These are phyloP conservation scores for Chenopodium quinoa DNA, from an alignment of 148 eudicot species.

Conservation along the genomic window DNA sequence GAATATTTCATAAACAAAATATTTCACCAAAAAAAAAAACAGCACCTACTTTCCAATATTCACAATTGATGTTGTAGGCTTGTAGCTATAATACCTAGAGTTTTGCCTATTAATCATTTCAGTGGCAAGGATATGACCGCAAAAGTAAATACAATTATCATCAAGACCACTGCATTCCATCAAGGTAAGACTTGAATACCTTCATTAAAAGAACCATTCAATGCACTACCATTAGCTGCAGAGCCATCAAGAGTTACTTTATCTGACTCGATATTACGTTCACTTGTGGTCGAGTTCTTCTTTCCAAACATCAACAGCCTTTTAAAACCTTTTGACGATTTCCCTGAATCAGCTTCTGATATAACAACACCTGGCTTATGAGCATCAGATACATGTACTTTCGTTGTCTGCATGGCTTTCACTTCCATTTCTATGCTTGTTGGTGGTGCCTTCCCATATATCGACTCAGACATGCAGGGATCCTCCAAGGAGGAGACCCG, in stretches of 20 bases:
- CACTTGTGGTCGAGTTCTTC: constrained; percentile 58
- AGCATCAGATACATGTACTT: constrained; percentile 42
- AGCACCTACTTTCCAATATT: neutral
- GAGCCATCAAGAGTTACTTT: constrained; percentile 39
- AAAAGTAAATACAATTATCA: neutral
- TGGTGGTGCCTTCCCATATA: constrained; percentile 56
- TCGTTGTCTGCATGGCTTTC: constrained; percentile 31
- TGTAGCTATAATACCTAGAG: neutral
- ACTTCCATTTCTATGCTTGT: constrained; percentile 27
- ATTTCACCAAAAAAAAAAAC: too few relatives aligned
- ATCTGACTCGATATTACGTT: constrained; percentile 48
- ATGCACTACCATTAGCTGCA: constrained; percentile 31
- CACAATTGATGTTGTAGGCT: neutral
- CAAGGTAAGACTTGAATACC: constrained; percentile 38
- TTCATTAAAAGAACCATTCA: constrained; percentile 53
- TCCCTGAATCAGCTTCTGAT: constrained; percentile 52
- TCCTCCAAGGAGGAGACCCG: constrained; percentile 77
- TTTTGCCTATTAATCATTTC: neutral
- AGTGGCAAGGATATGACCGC: neutral
- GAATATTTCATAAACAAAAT: neutral
- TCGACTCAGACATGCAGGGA: constrained; percentile 53
- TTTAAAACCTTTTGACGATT: constrained; percentile 71
- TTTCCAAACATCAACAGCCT: constrained; percentile 72
- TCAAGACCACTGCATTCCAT: neutral
- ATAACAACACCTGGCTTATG: constrained; percentile 38